Evolutionary conservation across 192 early-diverging fungal species (phyloP).

Genomic region (Powellomyces hirtus): DNA sequence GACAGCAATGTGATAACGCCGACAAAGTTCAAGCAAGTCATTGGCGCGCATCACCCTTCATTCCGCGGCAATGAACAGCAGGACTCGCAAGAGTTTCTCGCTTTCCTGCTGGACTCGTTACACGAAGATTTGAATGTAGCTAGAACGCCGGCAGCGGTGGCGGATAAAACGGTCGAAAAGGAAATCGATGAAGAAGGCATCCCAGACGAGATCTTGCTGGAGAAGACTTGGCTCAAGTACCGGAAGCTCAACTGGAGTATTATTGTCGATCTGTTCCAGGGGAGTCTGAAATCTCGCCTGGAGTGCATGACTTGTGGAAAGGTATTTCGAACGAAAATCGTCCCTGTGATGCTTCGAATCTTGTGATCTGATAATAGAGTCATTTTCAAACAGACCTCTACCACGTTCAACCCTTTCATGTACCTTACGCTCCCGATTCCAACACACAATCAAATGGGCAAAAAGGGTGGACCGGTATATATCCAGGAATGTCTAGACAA

Average conservation of each 20-base stretch:
- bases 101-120: constrained; percentile 82
- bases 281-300: constrained; percentile 66
- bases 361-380: too few species aligned
- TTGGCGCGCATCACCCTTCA: constrained; percentile 74
- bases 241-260: constrained; percentile 73
- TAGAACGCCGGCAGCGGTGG: not conserved
- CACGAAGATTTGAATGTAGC: constrained; percentile 89
- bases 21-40: constrained; percentile 64
- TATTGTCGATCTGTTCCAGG: constrained; percentile 90
- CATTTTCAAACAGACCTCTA: constrained; percentile 55
- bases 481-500: constrained; percentile 84
- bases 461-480: constrained; percentile 51
- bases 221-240: constrained; percentile 72
- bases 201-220: constrained; percentile 49
- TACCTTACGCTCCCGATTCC: constrained; percentile 90
- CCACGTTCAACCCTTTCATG: constrained; percentile 90
- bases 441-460: constrained; percentile 23
- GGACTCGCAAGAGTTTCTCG: constrained; percentile 94
- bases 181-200: constrained; percentile 67
- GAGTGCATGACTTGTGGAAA: constrained; percentile 69
- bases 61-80: constrained; percentile 92
- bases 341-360: not conserved
- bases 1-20: constrained; percentile 74
- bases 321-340: constrained; percentile 25
- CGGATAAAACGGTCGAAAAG: constrained; percentile 27